Conservation (phyloP, 179 eudicot species). For the Actinidia arguta region DNA sequence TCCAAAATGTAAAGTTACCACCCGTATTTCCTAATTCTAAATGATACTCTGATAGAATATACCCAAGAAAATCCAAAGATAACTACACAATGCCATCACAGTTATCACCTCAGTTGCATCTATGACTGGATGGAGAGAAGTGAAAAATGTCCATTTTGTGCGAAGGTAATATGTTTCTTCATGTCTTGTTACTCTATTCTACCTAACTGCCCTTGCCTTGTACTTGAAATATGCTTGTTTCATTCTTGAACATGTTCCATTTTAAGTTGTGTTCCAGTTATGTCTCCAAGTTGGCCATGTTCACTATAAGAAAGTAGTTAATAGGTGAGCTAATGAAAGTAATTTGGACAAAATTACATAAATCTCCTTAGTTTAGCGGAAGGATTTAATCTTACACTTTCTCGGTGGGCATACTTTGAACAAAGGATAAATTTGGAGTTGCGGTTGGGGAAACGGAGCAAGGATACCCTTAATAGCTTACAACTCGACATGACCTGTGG, state of each 20-base stretch:
- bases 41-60: conserved; percentile 37
- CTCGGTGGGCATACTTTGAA: too few species aligned
- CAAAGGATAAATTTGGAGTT: not conserved
- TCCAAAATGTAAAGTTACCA: not conserved
- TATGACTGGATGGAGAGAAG: conserved; percentile 63
- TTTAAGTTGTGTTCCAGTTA: not conserved
- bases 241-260: not conserved
- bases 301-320: not conserved
- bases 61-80: conserved; percentile 54
- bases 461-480: not conserved
- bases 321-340: not conserved
- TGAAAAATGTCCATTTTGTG: conserved; percentile 47
- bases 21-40: not conserved
- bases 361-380: not conserved
- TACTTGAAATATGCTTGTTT: not conserved
- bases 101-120: conserved; percentile 60
- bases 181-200: not conserved
- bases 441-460: not conserved
- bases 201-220: not conserved
- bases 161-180: conserved; percentile 29
- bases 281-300: not conserved
- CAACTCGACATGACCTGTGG: not conserved
- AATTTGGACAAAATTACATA: not conserved
- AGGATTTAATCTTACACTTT: too few species aligned
- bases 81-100: conserved; percentile 40